A percentile compares a stretch with the other conserved stretches of the same genome.
Conservation (phyloP, 2,329 filamentous ascomycete genomes). For the Verticillium dahliae region DNA sequence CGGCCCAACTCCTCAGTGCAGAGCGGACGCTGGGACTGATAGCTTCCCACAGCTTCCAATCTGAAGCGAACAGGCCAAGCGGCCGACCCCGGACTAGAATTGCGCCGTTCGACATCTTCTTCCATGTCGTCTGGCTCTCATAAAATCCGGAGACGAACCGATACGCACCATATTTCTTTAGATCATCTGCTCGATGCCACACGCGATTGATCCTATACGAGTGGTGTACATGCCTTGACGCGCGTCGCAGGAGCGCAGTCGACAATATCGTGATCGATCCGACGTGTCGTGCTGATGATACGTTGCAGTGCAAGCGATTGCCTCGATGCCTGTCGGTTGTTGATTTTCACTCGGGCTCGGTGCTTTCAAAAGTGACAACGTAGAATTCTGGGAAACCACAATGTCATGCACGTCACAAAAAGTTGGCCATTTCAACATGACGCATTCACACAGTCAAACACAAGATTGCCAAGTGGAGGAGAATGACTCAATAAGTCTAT, state of each 20-base stretch:
- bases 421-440: too few relatives aligned
- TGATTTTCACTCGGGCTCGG: too few relatives aligned
- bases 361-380: too few relatives aligned
- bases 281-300: too few relatives aligned
- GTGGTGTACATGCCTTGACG: background rate
- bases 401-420: background rate
- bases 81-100: conserved; percentile 1
- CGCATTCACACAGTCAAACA: too few relatives aligned
- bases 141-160: conserved; percentile 1
- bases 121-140: conserved; percentile 3
- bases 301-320: too few relatives aligned
- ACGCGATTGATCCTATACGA: conserved; percentile 2
- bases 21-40: too few relatives aligned
- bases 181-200: background rate
- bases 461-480: background rate
- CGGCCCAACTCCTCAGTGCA: too few relatives aligned
- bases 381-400: too few relatives aligned
- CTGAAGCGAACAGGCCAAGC: background rate
- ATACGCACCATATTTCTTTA: background rate
- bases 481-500: background rate
- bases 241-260: background rate
- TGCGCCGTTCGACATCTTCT: conserved; percentile 1
- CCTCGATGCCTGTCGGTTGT: too few relatives aligned
- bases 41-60: too few relatives aligned
- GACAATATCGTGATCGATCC: too few relatives aligned